These are phyloP conservation scores for Suhomyces wounanorum DNA, from an alignment of 1,139 yeast species.

Conservation along the genomic window DNA sequence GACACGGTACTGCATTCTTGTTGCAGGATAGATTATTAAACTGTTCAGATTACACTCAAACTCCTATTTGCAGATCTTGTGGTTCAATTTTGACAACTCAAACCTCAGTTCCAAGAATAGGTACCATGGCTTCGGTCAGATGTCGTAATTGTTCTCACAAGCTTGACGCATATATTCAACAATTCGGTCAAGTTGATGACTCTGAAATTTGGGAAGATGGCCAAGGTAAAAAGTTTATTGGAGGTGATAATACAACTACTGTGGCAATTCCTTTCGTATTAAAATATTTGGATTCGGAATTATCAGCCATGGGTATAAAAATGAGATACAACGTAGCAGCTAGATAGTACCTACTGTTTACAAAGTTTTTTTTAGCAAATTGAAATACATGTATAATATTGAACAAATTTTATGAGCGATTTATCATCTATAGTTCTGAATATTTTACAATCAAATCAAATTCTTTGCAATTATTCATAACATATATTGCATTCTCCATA, in stretches of 20 bases:
- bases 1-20: constrained; percentile 97
- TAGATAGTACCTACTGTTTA: neutral
- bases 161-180: constrained; percentile 45
- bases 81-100: constrained; percentile 91
- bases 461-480: constrained; percentile 43
- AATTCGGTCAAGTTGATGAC: constrained; percentile 57
- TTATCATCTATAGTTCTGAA: neutral
- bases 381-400: neutral
- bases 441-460: constrained; percentile 1
- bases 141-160: constrained; percentile 90
- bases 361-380: neutral
- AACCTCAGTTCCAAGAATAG: constrained; percentile 87
- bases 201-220: constrained; percentile 98
- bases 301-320: constrained; percentile 97
- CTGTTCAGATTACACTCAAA: constrained; percentile 94
- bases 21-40: constrained; percentile 93
- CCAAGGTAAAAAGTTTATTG: constrained; percentile 84
- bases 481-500: constrained; percentile 61
- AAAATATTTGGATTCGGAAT: constrained; percentile 91
- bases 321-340: constrained; percentile 72
- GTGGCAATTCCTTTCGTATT: constrained; percentile 97
- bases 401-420: neutral
- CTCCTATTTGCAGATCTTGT: constrained; percentile 87
- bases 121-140: constrained; percentile 72
- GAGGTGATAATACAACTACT: constrained; percentile 89